Percentiles rank a stretch among this genome's conserved stretches.
Conservation (phyloP, 2,329 filamentous ascomycete genomes). For the Aspergillus sojae region DNA sequence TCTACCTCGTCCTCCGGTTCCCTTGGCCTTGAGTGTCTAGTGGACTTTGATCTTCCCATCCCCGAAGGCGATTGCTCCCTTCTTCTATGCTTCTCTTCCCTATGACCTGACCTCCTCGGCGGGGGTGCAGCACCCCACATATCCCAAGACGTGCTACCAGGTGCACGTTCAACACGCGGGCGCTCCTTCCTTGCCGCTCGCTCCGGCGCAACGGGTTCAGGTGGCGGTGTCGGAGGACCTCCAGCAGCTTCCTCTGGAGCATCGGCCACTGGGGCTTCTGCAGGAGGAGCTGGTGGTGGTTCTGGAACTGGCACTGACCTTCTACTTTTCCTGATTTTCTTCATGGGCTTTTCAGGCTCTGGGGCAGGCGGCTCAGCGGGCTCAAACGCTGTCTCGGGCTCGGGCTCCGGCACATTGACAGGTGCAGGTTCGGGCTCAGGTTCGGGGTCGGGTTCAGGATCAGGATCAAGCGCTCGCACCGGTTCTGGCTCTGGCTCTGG, state of each 20-base stretch:
- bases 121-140: constrained; percentile 66
- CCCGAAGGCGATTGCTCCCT: constrained; percentile 46
- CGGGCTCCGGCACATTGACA: constrained; percentile 28
- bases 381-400: constrained; percentile 28
- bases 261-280: constrained; percentile 44
- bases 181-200: constrained; percentile 72
- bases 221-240: constrained; percentile 53
- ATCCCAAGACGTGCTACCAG: constrained; percentile 70
- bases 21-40: constrained; percentile 60
- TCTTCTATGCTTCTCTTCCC: constrained; percentile 47
- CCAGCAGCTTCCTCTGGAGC: constrained; percentile 26
- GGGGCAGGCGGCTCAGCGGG: constrained; percentile 29
- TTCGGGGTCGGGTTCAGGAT: constrained; percentile 37
- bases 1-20: constrained; percentile 60
- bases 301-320: constrained; percentile 43
- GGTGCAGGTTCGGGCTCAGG: constrained; percentile 30
- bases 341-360: constrained; percentile 31
- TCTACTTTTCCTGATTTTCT: constrained; percentile 39
- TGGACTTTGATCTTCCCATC: constrained; percentile 60
- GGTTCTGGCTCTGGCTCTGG: constrained; percentile 34
- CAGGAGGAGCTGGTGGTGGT: constrained; percentile 42
- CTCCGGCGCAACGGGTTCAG: constrained; percentile 57
- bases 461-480: constrained; percentile 30
- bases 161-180: constrained; percentile 72
- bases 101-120: constrained; percentile 53